Base-by-base conservation (phyloP, 2,329 filamentous ascomycete genomes). In the Cercospora zeae-maydis region DNA sequence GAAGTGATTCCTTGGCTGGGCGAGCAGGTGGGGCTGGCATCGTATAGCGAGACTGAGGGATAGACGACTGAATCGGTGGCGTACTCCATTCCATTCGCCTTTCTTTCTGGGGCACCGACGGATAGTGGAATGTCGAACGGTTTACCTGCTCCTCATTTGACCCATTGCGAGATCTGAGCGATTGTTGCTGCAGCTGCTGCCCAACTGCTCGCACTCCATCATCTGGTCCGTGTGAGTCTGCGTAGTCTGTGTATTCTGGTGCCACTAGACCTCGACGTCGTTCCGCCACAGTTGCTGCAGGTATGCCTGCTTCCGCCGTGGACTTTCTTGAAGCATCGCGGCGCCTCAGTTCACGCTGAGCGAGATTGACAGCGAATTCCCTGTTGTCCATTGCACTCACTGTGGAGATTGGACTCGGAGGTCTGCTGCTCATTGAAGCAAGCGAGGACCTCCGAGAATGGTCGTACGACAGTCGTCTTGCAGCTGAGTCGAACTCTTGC, bases 341-440 rank as follows among this genome's bases (percentile, higher is more conserved):
- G 45, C 89, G 82, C 61, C 79, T 81, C 62, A 92, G 83, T 75
- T 96, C 91, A 60, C 84, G 84, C 66, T 88, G 86, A 0, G 91
- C 91, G 31, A 96, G 76, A 67, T 88, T 85, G 6, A 96, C 87
- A 0, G 92, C 92, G 51, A 96, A 78, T 10, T 93, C 88, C 66
- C 87, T 84, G 66, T 96, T 82, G 61, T 92, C 86, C 1, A 82
- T 83, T 0, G 89, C 89, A 70, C 90, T 86, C 13, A 96, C 77
- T 3, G 72, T 58, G 33, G 70, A 66, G n/a, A 63, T 62, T 2
- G 64, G 61, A 57, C 61, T 63, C 5, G 39, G 42, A 11, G 65
- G 59, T 7, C 52, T 60, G 51, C 62, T 64, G 9, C 45, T 58
- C 5, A 55, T 31, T 7, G 63, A 62, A 27, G 58, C 68, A n/a